Evolutionary conservation across 805 yeast genomes (phyloP).

Genomic region (Kodamaea laetipori): DNA sequence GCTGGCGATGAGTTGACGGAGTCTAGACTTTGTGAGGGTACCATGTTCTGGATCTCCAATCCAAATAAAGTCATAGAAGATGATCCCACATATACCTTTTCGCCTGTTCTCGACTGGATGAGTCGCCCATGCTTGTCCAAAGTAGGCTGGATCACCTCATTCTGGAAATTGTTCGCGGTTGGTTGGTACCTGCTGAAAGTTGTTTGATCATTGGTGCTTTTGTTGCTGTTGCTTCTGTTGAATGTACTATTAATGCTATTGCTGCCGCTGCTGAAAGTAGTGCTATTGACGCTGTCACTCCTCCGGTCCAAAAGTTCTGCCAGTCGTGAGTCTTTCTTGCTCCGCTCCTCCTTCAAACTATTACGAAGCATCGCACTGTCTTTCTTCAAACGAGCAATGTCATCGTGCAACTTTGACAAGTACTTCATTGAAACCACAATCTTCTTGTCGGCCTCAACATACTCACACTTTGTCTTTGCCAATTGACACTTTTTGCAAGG

Average conservation of each 20-base stretch:
- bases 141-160: conserved; percentile 68
- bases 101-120: conserved; percentile 75
- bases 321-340: conserved; percentile 4
- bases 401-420: conserved; percentile 65
- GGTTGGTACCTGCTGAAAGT: conserved; percentile 1
- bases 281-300: too few species aligned
- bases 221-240: not conserved
- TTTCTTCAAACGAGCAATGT: conserved; percentile 61
- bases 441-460: conserved; percentile 70
- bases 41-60: conserved; percentile 69
- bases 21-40: conserved; percentile 35
- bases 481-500: conserved; percentile 66
- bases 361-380: conserved; percentile 63
- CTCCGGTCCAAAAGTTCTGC: too few species aligned
- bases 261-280: not conserved
- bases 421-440: conserved; percentile 74
- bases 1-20: conserved; percentile 17
- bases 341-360: conserved; percentile 35
- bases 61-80: conserved; percentile 84
- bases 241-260: not conserved
- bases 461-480: conserved; percentile 64
- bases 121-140: conserved; percentile 71
- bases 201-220: not conserved
- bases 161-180: not conserved
- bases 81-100: conserved; percentile 74